Conservation (phyloP, 2,329 filamentous ascomycete species). For the Aspergillus intermedius region DNA sequence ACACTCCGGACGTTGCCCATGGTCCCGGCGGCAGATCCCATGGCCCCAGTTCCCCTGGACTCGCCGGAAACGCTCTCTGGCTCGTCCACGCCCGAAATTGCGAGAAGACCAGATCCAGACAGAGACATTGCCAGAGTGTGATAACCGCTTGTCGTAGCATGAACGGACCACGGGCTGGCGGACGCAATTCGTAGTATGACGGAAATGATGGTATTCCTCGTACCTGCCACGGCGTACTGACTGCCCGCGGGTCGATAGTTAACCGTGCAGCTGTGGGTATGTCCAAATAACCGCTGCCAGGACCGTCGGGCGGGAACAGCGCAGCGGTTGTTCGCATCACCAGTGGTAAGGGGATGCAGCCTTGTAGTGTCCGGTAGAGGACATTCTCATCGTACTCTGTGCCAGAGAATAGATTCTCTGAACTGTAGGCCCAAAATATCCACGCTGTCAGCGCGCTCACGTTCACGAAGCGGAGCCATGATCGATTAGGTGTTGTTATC, state of each 20-base stretch:
- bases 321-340: not conserved
- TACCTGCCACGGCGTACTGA: not conserved
- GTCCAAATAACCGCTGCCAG: not conserved
- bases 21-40: not conserved
- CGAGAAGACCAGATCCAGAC: not conserved
- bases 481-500: not conserved
- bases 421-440: not conserved
- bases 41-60: not conserved
- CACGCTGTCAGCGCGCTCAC: not conserved
- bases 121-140: not conserved
- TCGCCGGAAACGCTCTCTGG: not conserved
- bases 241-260: not conserved
- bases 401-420: conserved; percentile 2
- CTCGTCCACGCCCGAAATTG: not conserved
- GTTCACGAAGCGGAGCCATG: not conserved
- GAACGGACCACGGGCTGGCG: not conserved
- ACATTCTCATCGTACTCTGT: not conserved
- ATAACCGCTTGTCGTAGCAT: not conserved
- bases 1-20: not conserved
- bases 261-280: not conserved
- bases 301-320: not conserved
- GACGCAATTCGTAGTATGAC: not conserved
- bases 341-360: not conserved
- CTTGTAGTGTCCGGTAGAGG: not conserved
- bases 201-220: not conserved